Conservation (phyloP, 2,329 filamentous ascomycete genomes). For the Periglandula ipomoeae region DNA sequence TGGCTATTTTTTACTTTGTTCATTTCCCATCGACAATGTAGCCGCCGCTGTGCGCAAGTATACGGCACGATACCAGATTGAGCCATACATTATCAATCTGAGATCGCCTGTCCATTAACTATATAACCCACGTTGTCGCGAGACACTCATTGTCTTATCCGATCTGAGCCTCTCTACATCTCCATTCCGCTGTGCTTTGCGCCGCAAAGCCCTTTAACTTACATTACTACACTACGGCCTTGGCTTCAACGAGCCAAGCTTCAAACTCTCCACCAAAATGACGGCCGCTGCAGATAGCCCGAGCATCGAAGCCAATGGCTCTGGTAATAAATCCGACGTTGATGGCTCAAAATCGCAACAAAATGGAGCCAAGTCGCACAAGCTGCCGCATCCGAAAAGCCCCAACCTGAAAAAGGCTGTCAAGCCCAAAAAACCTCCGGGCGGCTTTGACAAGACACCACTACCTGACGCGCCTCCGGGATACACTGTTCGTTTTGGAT, state of each 20-base stretch:
- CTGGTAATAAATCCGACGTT: not conserved
- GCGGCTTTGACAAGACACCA: conserved; percentile 73
- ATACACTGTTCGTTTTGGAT: conserved; percentile 77
- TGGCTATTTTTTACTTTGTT: not conserved
- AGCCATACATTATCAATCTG: not conserved
- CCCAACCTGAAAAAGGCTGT: conserved; percentile 16
- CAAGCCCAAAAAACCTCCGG: conserved; percentile 43
- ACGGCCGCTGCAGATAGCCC: not conserved
- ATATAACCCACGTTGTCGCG: not conserved
- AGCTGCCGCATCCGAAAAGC: not conserved
- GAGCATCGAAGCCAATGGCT: not conserved
- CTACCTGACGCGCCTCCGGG: conserved; percentile 66
- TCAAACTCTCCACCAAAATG: not conserved
- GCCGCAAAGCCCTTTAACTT: not conserved
- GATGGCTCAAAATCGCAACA: not conserved
- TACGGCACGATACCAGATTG: not conserved
- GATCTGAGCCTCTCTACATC: not conserved
- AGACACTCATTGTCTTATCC: not conserved
- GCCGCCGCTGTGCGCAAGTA: no score
- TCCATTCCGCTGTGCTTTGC: not conserved
- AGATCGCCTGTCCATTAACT: not conserved
- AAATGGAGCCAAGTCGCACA: not conserved
- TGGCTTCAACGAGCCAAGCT: not conserved
- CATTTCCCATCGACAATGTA: no score
- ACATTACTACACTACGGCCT: not conserved